Conservation (phyloP, 495 filamentous ascomycete genomes). For the Chaetomidium leptoderma region DNA sequence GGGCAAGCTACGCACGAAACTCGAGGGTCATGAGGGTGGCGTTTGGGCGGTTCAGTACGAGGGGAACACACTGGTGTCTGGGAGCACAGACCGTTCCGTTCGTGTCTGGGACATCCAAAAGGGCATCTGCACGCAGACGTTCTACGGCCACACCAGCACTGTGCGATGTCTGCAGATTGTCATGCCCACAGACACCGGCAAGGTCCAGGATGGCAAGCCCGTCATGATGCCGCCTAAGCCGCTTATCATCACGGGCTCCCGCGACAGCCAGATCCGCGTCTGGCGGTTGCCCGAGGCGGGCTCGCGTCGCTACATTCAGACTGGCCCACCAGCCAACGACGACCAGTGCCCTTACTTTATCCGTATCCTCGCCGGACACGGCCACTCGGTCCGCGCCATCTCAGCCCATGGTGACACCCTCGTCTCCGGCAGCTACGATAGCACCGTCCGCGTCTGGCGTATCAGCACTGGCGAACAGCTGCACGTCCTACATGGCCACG, state of each 20-base stretch:
- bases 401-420: conserved; percentile 92
- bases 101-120: conserved; percentile 96
- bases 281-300: conserved; percentile 89
- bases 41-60: conserved; percentile 98
- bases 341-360: conserved; percentile 91
- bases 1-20: conserved; percentile 71
- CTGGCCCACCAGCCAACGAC: conserved; percentile 69
- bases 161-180: conserved; percentile 95
- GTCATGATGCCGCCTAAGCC: conserved; percentile 89
- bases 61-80: conserved; percentile 90
- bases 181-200: conserved; percentile 75
- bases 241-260: conserved; percentile 94
- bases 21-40: conserved; percentile 92
- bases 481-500: conserved; percentile 82
- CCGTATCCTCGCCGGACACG: conserved; percentile 78
- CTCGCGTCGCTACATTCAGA: conserved; percentile 70
- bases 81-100: conserved; percentile 92
- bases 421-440: conserved; percentile 99
- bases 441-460: conserved; percentile 92
- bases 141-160: conserved; percentile 95
- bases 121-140: conserved; percentile 86
- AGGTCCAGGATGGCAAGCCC: conserved; percentile 63
- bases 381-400: conserved; percentile 95
- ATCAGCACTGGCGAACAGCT: conserved; percentile 92
- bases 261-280: conserved; percentile 88